Evolutionary conservation across 306 rosid genomes (phyloP).

Genomic region (Begonia peltatifolia): DNA sequence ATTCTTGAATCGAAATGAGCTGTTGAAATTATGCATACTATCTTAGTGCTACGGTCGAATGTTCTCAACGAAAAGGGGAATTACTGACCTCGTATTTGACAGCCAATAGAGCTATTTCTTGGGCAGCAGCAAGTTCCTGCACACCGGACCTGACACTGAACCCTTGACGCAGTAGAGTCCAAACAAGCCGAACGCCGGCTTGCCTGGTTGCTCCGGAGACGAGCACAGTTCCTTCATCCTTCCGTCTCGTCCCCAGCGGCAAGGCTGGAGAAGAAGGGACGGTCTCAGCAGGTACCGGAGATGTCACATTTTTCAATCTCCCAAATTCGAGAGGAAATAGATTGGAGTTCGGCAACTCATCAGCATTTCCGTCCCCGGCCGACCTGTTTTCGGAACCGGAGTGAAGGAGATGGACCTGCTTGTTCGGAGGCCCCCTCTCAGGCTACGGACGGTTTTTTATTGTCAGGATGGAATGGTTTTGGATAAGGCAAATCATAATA

Average conservation of each 20-base stretch:
- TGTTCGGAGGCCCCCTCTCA: too few species aligned
- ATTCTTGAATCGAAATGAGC: conserved; percentile 78
- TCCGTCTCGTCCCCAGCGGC: conserved; percentile 44
- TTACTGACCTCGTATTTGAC: conserved; percentile 63
- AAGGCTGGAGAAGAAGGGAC: conserved; percentile 40
- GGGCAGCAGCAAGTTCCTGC: too few species aligned
- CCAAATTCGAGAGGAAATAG: conserved; percentile 3
- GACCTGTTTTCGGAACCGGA: conserved; percentile 29
- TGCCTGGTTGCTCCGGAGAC: conserved; percentile 84
- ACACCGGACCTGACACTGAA: too few species aligned
- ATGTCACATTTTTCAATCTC: too few species aligned
- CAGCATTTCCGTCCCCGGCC: conserved; percentile 15
- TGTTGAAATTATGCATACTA: conserved; percentile 8
- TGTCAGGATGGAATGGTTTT: too few species aligned
- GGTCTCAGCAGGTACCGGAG: too few species aligned
- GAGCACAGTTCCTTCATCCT: conserved; percentile 66
- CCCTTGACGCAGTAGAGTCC: conserved; percentile 60
- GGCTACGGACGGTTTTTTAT: conserved; percentile 10
- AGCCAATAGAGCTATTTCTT: too few species aligned
- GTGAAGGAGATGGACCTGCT: too few species aligned
- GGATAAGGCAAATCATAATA: too few species aligned
- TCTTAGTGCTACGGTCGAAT: too few species aligned
- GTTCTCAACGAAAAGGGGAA: background rate
- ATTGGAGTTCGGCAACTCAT: conserved; percentile 14
- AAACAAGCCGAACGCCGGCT: conserved; percentile 76